Evolutionary conservation across 257 asterid genomes (phyloP).

Genomic region (Thymus mandschuricus): DNA sequence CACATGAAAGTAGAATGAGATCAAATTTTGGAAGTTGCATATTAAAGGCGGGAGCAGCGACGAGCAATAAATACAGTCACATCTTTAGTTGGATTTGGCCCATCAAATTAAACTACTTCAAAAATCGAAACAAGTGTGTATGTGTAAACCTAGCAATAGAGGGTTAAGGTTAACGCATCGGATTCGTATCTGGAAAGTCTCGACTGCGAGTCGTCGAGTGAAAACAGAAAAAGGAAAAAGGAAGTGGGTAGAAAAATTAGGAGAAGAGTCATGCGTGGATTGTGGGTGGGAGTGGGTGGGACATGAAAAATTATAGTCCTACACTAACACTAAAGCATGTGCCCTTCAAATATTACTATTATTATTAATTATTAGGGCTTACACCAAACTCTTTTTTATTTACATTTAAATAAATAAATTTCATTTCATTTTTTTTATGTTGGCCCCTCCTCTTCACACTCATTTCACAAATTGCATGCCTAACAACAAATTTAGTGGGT

Average conservation of each 20-base stretch:
- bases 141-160: no score
- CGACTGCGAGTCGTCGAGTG: no score
- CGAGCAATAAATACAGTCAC: conserved; percentile 37
- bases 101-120: background rate
- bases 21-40: conserved; percentile 3
- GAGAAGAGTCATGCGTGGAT: conserved; percentile 54
- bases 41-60: conserved; percentile 7
- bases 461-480: conserved; percentile 39
- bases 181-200: no score
- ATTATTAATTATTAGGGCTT: conserved; percentile 4
- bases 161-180: no score
- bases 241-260: background rate
- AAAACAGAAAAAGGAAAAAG: background rate
- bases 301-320: conserved; percentile 44
- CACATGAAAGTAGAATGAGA: background rate
- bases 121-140: background rate
- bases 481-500: background rate
- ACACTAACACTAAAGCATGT: conserved; percentile 44
- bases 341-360: conserved; percentile 23
- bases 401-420: background rate
- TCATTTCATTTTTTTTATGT: background rate
- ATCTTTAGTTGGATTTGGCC: conserved; percentile 3
- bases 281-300: conserved; percentile 61
- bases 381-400: conserved; percentile 29
- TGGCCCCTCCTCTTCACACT: conserved; percentile 3